A percentile compares a stretch with the other conserved stretches of the same genome.
These are phyloP conservation scores for Takashimella tepidaria DNA, from an alignment of 1,284 basidiomycete genomes.

Conservation along the genomic window DNA sequence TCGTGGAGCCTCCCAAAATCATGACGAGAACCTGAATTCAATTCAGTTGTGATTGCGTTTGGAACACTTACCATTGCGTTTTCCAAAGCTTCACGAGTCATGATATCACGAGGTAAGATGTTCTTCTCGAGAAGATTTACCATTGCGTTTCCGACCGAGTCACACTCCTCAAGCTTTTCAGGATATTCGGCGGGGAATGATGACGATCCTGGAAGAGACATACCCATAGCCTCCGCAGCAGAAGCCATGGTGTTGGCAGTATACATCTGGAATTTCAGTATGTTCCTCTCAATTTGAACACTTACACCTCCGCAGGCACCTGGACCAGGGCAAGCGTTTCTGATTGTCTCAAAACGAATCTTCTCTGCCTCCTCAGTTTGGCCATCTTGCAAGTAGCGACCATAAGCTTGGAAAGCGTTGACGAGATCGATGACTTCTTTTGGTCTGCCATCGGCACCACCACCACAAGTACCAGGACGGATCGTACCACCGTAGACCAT, in stretches of 20 bases:
- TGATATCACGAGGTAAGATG: conserved; percentile 89
- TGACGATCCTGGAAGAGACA: conserved; percentile 94
- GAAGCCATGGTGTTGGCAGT: conserved; percentile 97
- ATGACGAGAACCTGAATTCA: conserved; percentile 71
- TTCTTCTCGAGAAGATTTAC: conserved; percentile 81
- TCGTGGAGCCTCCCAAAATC: conserved; percentile 90
- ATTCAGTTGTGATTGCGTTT: neutral
- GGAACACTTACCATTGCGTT: conserved; percentile 71
- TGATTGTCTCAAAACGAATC: conserved; percentile 74
- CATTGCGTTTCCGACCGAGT: conserved; percentile 73
- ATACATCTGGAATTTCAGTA: conserved; percentile 52
- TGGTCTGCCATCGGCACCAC: conserved; percentile 38
- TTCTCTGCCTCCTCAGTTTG: conserved; percentile 74
- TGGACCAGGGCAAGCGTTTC: conserved; percentile 89
- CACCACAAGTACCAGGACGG: conserved; percentile 76
- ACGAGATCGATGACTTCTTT: conserved; percentile 74
- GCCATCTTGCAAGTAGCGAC: conserved; percentile 84
- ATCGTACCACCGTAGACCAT: conserved; percentile 98
- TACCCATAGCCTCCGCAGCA: conserved; percentile 83
- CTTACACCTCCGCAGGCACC: conserved; percentile 91
- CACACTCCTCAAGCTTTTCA: conserved; percentile 73
- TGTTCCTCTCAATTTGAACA: conserved; percentile 16
- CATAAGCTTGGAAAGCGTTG: conserved; percentile 92
- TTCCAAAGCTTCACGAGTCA: conserved; percentile 92
- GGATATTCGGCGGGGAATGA: conserved; percentile 87